These are phyloP conservation scores for Neltuma alba DNA, from an alignment of 306 rosid species.

Conservation along the genomic window DNA sequence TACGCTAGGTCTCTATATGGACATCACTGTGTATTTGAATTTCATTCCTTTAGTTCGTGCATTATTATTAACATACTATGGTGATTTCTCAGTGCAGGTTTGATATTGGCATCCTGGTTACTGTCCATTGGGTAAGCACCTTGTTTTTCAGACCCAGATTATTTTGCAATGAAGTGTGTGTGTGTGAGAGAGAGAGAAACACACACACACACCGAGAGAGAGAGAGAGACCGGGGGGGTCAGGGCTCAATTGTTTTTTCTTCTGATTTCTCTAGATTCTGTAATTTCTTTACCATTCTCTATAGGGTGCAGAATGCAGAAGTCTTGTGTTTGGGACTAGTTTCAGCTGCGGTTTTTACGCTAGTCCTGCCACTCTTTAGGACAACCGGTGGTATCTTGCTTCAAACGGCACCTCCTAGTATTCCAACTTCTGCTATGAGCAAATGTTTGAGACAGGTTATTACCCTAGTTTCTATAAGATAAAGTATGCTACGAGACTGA, in stretches of 20 bases:
- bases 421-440: slow-evolving; percentile 86
- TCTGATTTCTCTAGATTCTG: slow-evolving; percentile 25
- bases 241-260: not conserved
- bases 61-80: slow-evolving; percentile 42
- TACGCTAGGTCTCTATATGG: slow-evolving; percentile 28
- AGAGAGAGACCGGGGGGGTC: not conserved
- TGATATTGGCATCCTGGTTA: slow-evolving; percentile 95
- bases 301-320: slow-evolving; percentile 97
- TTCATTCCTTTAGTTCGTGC: slow-evolving; percentile 25
- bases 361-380: slow-evolving; percentile 90
- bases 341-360: slow-evolving; percentile 83
- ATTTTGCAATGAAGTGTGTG: not conserved
- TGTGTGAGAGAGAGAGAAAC: not conserved
- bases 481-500: not conserved
- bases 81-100: slow-evolving; percentile 93
- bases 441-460: slow-evolving; percentile 95
- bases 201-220: no score
- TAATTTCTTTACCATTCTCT: slow-evolving; percentile 32
- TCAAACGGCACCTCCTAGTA: slow-evolving; percentile 93
- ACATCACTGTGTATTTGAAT: slow-evolving; percentile 24
- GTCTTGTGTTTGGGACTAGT: slow-evolving; percentile 94
- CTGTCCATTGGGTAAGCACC: slow-evolving; percentile 80
- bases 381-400: slow-evolving; percentile 92
- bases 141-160: slow-evolving; percentile 19
- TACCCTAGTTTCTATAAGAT: slow-evolving; percentile 8